phyloP scores from a whole-genome alignment of 257 asterid species.

The Solanum sejunctum region DNA sequence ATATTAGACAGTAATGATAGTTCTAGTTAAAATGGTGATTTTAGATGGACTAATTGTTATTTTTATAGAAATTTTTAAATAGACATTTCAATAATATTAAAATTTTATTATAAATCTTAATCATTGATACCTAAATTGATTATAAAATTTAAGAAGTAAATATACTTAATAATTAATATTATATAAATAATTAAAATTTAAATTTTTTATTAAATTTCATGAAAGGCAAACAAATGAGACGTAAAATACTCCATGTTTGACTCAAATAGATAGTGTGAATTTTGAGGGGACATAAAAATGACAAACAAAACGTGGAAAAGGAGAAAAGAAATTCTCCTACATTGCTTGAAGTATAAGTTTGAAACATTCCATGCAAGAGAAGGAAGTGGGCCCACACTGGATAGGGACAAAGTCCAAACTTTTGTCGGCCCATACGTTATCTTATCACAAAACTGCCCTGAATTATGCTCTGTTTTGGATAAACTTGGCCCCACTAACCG shows the following conservation, averaged over 20 bases:
- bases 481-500: slow-evolving; percentile 18
- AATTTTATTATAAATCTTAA: too few species aligned
- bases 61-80: too few species aligned
- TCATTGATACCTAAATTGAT: too few species aligned
- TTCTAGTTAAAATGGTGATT: too few species aligned
- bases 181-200: too few species aligned
- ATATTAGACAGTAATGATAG: too few species aligned
- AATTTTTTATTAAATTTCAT: too few species aligned
- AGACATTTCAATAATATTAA: too few species aligned
- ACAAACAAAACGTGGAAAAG: neutral
- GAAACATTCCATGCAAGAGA: slow-evolving; percentile 16
- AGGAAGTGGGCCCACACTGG: slow-evolving; percentile 13
- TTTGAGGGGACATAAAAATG: neutral
- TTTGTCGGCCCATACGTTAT: slow-evolving; percentile 27
- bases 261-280: neutral
- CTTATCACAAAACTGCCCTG: slow-evolving; percentile 10
- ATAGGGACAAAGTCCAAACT: slow-evolving; percentile 31
- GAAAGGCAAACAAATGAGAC: too few species aligned
- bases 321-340: neutral
- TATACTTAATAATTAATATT: too few species aligned
- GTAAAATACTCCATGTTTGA: neutral
- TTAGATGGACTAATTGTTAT: too few species aligned
- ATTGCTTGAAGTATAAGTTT: slow-evolving; percentile 4
- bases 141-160: too few species aligned
- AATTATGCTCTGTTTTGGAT: slow-evolving; percentile 23